Evolutionary conservation across 371 early-diverging fungal species (phyloP).

Genomic region (Mucor saturninus): DNA sequence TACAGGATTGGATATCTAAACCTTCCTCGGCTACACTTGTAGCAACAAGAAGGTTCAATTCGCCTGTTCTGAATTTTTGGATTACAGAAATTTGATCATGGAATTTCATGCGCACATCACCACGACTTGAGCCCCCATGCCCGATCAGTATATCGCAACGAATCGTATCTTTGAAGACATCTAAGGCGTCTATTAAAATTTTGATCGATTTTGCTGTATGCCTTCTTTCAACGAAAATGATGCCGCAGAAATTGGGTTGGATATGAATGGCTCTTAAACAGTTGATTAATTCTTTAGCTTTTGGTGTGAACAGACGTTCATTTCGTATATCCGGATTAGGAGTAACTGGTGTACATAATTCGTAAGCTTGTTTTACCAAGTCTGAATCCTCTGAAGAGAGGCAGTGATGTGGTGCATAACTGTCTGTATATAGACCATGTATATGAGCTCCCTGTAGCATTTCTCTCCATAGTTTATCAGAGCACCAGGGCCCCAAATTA

Average conservation of each 20-base stretch:
- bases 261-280: slow-evolving; percentile 39
- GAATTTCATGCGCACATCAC: slow-evolving; percentile 64
- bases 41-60: slow-evolving; percentile 81
- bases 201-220: slow-evolving; percentile 71
- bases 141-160: slow-evolving; percentile 72
- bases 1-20: slow-evolving; percentile 94
- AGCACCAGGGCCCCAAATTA: slow-evolving; percentile 73
- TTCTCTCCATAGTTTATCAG: slow-evolving; percentile 57
- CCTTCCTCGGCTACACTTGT: slow-evolving; percentile 98
- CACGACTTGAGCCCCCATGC: slow-evolving; percentile 56
- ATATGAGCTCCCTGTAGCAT: slow-evolving; percentile 40
- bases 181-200: slow-evolving; percentile 49
- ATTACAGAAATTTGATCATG: slow-evolving; percentile 70
- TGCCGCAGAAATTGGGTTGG: slow-evolving; percentile 72
- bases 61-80: slow-evolving; percentile 69
- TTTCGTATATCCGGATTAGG: slow-evolving; percentile 17
- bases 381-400: not conserved
- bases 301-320: slow-evolving; percentile 59
- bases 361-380: not conserved
- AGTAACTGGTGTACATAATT: not conserved
- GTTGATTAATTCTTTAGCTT: slow-evolving; percentile 63
- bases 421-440: slow-evolving; percentile 21
- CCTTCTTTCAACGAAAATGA: slow-evolving; percentile 82
- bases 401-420: not conserved
- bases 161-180: slow-evolving; percentile 47